A percentile compares a stretch with the other conserved stretches of the same genome.
Conservation (phyloP, 83 land plant genomes). For the Picea abies region DNA sequence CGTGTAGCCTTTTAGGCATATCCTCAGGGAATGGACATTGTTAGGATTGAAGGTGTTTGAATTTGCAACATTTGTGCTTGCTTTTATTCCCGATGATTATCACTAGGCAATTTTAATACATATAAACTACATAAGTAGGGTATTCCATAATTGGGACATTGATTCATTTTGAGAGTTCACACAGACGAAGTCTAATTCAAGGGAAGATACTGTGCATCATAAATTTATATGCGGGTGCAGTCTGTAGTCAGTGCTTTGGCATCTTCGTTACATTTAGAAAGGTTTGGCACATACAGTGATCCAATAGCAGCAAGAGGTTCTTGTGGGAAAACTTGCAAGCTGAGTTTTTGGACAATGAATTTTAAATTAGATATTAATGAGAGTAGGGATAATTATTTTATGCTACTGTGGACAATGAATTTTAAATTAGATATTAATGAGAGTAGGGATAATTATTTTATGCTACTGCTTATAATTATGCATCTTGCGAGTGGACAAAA, state of each 20-base stretch:
- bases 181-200: not conserved
- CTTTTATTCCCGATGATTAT: not conserved
- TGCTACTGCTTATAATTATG: not conserved
- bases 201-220: not conserved
- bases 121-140: slow-evolving; percentile 5
- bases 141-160: not conserved
- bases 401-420: not conserved
- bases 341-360: not conserved
- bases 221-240: not conserved
- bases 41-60: not conserved
- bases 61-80: not conserved
- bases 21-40: not conserved
- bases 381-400: not conserved
- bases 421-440: not conserved
- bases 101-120: not conserved
- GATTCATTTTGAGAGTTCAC: not conserved
- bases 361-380: not conserved
- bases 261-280: not conserved
- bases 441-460: not conserved
- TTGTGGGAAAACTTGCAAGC: not conserved
- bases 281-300: not conserved
- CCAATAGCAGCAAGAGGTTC: not conserved
- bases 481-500: not conserved
- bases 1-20: not conserved
- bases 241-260: not conserved